Conservation (phyloP, 345 rosid genomes). For the Euphorbia pulcherrima region DNA sequence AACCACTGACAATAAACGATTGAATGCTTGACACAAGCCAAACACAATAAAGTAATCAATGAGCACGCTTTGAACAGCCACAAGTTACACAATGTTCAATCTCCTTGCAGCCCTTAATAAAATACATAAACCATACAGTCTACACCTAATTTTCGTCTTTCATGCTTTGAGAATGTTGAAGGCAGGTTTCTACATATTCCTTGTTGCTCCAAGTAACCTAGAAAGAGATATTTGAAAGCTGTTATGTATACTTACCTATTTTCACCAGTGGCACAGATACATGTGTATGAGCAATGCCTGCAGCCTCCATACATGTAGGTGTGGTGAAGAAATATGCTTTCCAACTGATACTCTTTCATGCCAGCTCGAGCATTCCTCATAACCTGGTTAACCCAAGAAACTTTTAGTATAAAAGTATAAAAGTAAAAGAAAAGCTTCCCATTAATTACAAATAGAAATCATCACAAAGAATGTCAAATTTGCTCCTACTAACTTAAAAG, state of each 20-base stretch:
- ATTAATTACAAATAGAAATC: neutral
- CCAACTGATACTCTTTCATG: constrained; percentile 91
- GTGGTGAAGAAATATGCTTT: constrained; percentile 92
- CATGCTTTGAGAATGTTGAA: neutral
- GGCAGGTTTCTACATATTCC: neutral
- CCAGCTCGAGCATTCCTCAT: constrained; percentile 61
- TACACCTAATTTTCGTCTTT: neutral
- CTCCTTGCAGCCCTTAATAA: neutral
- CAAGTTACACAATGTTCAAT: neutral
- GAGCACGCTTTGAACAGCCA: neutral
- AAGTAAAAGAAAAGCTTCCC: neutral
- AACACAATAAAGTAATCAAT: neutral
- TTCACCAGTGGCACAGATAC: constrained; percentile 94
- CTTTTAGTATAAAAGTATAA: neutral
- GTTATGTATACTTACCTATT: constrained; percentile 48
- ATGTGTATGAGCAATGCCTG: constrained; percentile 91
- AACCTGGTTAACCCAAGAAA: constrained; percentile 41
- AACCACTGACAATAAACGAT: neutral
- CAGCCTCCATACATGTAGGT: constrained; percentile 92
- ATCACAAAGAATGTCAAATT: neutral
- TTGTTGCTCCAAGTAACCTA: neutral
- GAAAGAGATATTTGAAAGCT: neutral
- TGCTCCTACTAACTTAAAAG: neutral
- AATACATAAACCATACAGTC: neutral
- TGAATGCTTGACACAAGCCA: neutral